Conservation (phyloP, 805 yeast species). For the Cyberlindnera americana region DNA sequence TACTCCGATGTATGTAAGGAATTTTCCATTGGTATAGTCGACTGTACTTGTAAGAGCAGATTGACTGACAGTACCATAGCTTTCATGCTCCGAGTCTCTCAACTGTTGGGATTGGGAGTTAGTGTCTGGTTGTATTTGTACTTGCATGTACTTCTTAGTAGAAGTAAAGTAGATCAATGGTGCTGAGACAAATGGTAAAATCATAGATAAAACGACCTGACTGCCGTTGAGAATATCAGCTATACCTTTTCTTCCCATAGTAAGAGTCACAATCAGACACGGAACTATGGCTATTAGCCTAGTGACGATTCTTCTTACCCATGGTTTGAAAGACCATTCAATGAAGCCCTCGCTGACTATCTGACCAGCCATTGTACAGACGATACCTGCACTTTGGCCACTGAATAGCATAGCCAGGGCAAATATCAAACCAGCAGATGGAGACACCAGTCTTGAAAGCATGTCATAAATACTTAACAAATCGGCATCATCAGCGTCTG, state of each 20-base stretch:
- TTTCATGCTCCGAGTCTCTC: constrained; percentile 25
- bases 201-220: constrained; percentile 77
- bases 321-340: constrained; percentile 77
- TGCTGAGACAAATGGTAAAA: constrained; percentile 84
- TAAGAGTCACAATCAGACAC: constrained; percentile 67
- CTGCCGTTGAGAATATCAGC: constrained; percentile 70
- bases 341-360: constrained; percentile 90
- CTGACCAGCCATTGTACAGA: constrained; percentile 91
- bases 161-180: constrained; percentile 84
- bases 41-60: constrained; percentile 4
- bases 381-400: constrained; percentile 95
- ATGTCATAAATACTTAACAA: constrained; percentile 74
- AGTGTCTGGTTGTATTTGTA: constrained; percentile 31
- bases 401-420: constrained; percentile 85
- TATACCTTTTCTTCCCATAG: constrained; percentile 80
- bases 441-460: constrained; percentile 65
- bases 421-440: constrained; percentile 84
- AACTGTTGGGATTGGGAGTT: constrained; percentile 8
- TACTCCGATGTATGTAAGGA: constrained; percentile 51
- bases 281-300: constrained; percentile 84
- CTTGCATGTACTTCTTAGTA: constrained; percentile 61
- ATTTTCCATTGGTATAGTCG: constrained; percentile 69
- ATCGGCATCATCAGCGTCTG: constrained; percentile 74
- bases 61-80: constrained; percentile 19
- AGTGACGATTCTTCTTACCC: constrained; percentile 73